Evolutionary conservation across 768 basidiomycete genomes (phyloP).

Genomic region (Tricholoma sp.): DNA sequence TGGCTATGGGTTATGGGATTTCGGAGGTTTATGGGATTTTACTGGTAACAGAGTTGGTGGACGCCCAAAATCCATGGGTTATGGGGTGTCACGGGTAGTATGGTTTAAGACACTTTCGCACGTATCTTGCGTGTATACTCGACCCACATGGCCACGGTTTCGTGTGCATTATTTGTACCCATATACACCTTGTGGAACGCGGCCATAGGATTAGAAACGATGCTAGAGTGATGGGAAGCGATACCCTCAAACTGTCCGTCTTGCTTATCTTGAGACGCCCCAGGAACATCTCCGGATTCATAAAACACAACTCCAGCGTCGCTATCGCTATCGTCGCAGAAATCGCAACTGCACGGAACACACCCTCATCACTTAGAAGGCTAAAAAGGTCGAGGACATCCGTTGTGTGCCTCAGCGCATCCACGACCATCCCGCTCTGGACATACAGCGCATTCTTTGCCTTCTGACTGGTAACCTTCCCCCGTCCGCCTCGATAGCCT

Average conservation of each 20-base stretch:
- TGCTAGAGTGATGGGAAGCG: not conserved
- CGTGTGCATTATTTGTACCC: constrained; percentile 85
- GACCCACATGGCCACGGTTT: constrained; percentile 86
- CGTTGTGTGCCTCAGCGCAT: constrained; percentile 78
- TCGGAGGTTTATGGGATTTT: too few relatives aligned
- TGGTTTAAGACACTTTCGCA: too few relatives aligned
- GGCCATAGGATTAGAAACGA: not conserved
- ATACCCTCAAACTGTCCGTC: constrained; percentile 76
- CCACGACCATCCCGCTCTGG: constrained; percentile 87
- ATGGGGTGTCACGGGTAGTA: too few relatives aligned
- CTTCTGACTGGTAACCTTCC: constrained; percentile 26
- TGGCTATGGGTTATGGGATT: too few relatives aligned
- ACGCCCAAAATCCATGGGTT: too few relatives aligned
- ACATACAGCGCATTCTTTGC: constrained; percentile 69
- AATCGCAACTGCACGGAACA: constrained; percentile 95
- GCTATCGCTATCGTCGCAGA: constrained; percentile 96
- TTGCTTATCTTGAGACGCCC: constrained; percentile 93
- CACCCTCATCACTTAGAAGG: constrained; percentile 81
- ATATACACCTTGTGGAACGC: constrained; percentile 67
- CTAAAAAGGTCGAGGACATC: constrained; percentile 89
- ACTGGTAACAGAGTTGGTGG: too few relatives aligned
- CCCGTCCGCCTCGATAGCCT: constrained; percentile 29
- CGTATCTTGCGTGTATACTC: constrained; percentile 81
- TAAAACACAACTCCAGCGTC: constrained; percentile 87
- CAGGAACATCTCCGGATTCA: constrained; percentile 84